Base-by-base conservation (phyloP, 768 basidiomycete species). In the Termitomyces sp. region DNA sequence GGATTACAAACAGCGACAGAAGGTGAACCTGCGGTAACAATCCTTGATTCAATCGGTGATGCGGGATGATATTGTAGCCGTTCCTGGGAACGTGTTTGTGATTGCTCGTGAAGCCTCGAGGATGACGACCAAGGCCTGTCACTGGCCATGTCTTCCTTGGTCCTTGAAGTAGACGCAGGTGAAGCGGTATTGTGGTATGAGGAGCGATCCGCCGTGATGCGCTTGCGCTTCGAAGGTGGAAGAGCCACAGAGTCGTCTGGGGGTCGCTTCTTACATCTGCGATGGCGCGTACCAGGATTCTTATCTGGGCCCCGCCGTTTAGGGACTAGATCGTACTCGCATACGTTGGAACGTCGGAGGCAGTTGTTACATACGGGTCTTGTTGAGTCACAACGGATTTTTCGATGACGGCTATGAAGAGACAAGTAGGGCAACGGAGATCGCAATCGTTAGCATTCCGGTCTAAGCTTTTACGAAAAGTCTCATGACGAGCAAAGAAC, bases 241-340 rank as follows among this genome's bases (percentile, higher is more conserved):
- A 21, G 78, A 16, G 77, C 67, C 53, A 69, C 73, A 60, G 80
- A 74, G 52, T 76, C 80, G 60, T 85, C 84, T 37, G 79, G 73
- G 35, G 82, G 80, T 57, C 88, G 78, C 77, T 90, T 92, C 83
- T 92, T 92, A 80, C 89, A 91, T 55, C 86, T 87, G 63, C 90
- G 81, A 69, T 90, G 87, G 60, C 90, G 82, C 57, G 89, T 91
- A 29, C 90, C 90, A 57, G 90, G 90, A 65, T 83, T 83, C 74
- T 90, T 92, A 80, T 92, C 90, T 60, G 90, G 90, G 3, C 91
- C 91, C 59, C 90, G 81, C 59, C 91, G 85, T 72, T 89, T 90
- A 64, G 90, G 90, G 54, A 81, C 86, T 29, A 82, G 75, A 68
- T 92, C 90, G 72, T 92, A 92, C 73, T 86, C 80, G 72, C 90